Evolutionary conservation across 495 filamentous ascomycete genomes (phyloP).

Genomic region (Penicillium antarcticum): DNA sequence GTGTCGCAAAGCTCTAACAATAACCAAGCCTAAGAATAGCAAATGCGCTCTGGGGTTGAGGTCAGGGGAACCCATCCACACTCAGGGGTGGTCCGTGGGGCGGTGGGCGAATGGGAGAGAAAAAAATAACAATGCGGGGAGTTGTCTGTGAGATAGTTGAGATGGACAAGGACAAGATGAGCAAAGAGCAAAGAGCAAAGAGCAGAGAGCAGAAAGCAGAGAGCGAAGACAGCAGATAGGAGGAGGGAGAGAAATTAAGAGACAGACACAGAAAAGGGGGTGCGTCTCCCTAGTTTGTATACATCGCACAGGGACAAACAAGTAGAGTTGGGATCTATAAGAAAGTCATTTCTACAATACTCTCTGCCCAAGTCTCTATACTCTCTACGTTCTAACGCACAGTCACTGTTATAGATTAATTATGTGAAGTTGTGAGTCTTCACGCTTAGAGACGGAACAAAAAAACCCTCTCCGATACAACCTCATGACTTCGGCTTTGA

Average conservation of each 20-base stretch:
- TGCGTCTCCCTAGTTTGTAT: conserved; percentile 5
- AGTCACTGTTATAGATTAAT: background rate
- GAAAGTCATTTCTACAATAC: too few species aligned
- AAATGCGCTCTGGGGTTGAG: background rate
- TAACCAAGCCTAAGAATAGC: too few species aligned
- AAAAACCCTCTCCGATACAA: background rate
- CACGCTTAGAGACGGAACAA: background rate
- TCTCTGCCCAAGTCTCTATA: too few species aligned
- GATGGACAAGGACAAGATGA: background rate
- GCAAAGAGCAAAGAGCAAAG: background rate
- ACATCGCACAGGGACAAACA: background rate
- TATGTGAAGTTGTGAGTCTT: background rate
- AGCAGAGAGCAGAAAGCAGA: background rate
- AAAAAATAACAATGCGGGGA: conserved; percentile 8
- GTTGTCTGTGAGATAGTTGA: background rate
- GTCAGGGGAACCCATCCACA: background rate
- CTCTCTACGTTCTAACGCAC: too few species aligned
- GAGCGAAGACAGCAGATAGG: too few species aligned
- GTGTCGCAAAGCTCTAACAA: too few species aligned
- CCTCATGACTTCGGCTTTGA: background rate
- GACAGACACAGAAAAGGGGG: background rate
- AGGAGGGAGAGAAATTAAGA: too few species aligned
- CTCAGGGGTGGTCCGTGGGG: conserved; percentile 10
- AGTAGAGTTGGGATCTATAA: background rate
- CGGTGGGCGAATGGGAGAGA: conserved; percentile 5